Conservation (phyloP, 139 green algal genomes). For the Chlorella sp. region DNA sequence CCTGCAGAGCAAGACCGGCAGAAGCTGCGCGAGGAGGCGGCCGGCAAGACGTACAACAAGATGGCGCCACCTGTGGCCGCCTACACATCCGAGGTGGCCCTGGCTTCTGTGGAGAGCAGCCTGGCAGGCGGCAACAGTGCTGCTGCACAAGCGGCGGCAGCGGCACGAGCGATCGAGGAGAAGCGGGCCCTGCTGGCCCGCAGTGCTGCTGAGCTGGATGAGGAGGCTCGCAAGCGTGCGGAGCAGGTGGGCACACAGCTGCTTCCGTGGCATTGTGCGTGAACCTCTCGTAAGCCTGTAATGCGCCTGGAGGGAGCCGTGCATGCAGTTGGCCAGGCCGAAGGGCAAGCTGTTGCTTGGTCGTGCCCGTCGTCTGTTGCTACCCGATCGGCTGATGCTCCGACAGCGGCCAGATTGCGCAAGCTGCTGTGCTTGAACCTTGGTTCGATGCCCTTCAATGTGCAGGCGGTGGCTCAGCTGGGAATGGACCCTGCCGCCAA, state of each 20-base stretch:
- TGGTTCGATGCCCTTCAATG: too few species aligned
- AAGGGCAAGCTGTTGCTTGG: too few species aligned
- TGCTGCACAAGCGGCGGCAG: neutral
- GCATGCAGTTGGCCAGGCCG: too few species aligned
- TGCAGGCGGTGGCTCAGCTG: constrained; percentile 44
- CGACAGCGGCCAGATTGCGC: too few species aligned
- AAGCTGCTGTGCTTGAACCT: too few species aligned
- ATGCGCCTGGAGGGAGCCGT: too few species aligned
- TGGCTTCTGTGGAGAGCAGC: constrained; percentile 54
- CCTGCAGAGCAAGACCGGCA: neutral
- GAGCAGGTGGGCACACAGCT: constrained; percentile 12
- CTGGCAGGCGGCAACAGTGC: constrained; percentile 18
- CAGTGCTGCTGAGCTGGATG: constrained; percentile 27
- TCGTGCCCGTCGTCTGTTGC: too few species aligned
- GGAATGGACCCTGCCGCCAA: constrained; percentile 40
- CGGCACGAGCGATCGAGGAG: neutral
- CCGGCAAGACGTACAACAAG: constrained; percentile 49
- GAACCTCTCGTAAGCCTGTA: neutral
- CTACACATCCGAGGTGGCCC: constrained; percentile 59
- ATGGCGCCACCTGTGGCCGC: constrained; percentile 46
- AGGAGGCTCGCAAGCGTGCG: constrained; percentile 42
- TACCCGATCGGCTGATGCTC: too few species aligned
- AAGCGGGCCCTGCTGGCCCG: constrained; percentile 26
- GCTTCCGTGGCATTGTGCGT: neutral
- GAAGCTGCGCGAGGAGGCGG: constrained; percentile 12